These are phyloP conservation scores for Gypsophila paniculata DNA, from an alignment of 179 eudicot genomes.

Conservation along the genomic window DNA sequence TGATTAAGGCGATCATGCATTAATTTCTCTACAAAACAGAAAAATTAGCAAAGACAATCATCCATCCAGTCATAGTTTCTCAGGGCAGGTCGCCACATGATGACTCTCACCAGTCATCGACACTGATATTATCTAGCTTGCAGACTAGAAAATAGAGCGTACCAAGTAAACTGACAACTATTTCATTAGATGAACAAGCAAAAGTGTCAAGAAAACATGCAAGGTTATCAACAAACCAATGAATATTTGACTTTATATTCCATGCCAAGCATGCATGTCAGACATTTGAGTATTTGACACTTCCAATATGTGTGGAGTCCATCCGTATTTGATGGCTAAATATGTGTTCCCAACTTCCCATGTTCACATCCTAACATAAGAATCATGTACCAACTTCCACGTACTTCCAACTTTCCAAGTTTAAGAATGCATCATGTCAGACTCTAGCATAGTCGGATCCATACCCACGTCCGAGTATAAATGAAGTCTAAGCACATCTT, in stretches of 20 bases:
- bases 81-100: constrained; percentile 4
- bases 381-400: background rate
- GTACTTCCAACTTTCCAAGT: background rate
- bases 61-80: background rate
- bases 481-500: constrained; percentile 16
- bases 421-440: background rate
- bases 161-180: background rate
- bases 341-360: too few species aligned
- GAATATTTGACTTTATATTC: background rate
- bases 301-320: background rate
- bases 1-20: background rate
- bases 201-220: background rate
- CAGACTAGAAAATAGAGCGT: background rate
- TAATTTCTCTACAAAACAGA: background rate
- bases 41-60: background rate
- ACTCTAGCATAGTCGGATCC: background rate
- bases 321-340: too few species aligned
- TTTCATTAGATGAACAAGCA: background rate
- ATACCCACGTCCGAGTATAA: background rate
- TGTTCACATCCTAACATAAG: background rate
- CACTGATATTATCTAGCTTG: background rate
- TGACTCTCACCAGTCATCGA: background rate
- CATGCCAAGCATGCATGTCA: background rate
- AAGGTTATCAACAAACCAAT: background rate
- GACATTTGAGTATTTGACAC: background rate